Evolutionary conservation across 305 asterid genomes (phyloP).

Genomic region (Lippia alba): DNA sequence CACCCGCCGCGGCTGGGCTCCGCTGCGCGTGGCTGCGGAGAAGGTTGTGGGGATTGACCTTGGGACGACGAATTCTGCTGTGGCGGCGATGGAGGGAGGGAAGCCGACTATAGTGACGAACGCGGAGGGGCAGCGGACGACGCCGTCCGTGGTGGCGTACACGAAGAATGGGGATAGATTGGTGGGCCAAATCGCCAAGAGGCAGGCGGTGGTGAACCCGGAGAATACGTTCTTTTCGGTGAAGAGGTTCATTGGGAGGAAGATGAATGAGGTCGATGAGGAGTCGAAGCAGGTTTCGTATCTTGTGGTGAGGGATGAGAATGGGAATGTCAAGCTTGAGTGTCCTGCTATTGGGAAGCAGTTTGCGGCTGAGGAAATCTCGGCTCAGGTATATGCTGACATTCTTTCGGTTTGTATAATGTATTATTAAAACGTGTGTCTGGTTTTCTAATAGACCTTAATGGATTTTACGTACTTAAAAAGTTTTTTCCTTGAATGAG

Average conservation of each 20-base stretch:
- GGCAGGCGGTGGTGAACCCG: slow-evolving; percentile 96
- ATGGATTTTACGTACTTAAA: too few relatives aligned
- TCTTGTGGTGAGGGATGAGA: slow-evolving; percentile 80
- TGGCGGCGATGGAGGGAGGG: slow-evolving; percentile 98
- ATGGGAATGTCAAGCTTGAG: slow-evolving; percentile 94
- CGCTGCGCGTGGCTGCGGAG: slow-evolving; percentile 81
- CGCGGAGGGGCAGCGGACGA: slow-evolving; percentile 92
- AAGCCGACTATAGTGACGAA: slow-evolving; percentile 93
- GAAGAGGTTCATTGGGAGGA: slow-evolving; percentile 93
- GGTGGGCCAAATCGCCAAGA: slow-evolving; percentile 93
- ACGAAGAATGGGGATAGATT: slow-evolving; percentile 81
- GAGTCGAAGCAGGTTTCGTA: slow-evolving; percentile 97
- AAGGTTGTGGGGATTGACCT: slow-evolving; percentile 92
- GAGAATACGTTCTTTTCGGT: slow-evolving; percentile 92
- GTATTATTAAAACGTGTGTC: too few relatives aligned
- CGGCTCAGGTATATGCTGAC: slow-evolving; percentile 52
- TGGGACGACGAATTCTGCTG: slow-evolving; percentile 95
- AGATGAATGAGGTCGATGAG: slow-evolving; percentile 91
- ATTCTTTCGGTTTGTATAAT: not conserved
- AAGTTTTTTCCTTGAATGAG: too few relatives aligned
- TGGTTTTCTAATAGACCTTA: too few relatives aligned
- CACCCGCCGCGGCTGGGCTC: slow-evolving; percentile 32
- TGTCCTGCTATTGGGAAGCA: slow-evolving; percentile 91
- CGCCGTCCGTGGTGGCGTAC: slow-evolving; percentile 94
- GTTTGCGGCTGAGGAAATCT: slow-evolving; percentile 96